Evolutionary conservation across 257 asterid species (phyloP), one percentile per base, ranked within the genome.

Genomic region (Nicotiana benthamiana): DNA sequence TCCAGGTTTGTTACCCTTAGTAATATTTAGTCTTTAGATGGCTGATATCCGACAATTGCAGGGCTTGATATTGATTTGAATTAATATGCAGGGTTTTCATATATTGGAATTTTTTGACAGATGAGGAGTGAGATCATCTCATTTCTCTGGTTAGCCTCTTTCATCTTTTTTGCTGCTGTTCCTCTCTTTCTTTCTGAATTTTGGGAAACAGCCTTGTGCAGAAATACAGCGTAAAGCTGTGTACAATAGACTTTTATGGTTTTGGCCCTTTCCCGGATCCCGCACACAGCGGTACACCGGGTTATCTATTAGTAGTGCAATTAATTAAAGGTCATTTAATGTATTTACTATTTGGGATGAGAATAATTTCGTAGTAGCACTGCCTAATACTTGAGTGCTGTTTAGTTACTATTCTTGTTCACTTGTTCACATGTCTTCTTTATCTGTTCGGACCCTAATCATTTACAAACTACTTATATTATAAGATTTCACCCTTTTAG

Each of bases 81-180:
- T 57, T 84, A 80, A 17, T 51, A n/a, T 24, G 61, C 89, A 92
- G 97, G 95, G 97, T 94, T 54, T 96, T 96, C 78, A 5, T 91
- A 85, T 88, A 94, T 82, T 87, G 83, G 79, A 89, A 92, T 1
- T 92, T 94, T 82, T 89, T 94, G 89, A 92, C 93, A 51, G 74
- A 86, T 52, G 80, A 91, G 36, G 97, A 94, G 87, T 96, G 97
- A 82, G 97, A 94, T 88, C 98, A 96, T 86, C 86, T 96, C 68
- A 87, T 92, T 57, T 28, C 22, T 79, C 83, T 96, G 97, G 98
- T 96, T 68, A 83, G 93, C 82, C 52, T 77, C 34, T 80, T 2
- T n/a, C 63, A 16, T 79, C 13, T 52, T 75, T 6, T 3, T 53
- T 30, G 5, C 5, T 36, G 34, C 20, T 72, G 3, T 40, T 34